Base-by-base conservation (phyloP, 2,329 filamentous ascomycete species). In the Monilinia polystroma region DNA sequence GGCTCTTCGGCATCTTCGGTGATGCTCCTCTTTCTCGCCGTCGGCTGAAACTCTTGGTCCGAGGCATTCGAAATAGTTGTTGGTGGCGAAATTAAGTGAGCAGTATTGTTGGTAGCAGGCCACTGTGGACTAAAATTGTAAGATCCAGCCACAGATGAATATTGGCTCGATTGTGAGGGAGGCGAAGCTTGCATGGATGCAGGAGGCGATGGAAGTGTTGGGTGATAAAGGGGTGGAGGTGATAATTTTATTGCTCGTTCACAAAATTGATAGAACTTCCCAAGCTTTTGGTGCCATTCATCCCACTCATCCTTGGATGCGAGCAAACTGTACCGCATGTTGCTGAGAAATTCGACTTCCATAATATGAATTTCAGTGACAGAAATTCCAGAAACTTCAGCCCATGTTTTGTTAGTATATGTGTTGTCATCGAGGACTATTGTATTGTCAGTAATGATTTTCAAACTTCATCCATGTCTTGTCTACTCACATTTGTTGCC, bases 381-480 rank as follows among this genome's bases (percentile, higher is more conserved):
- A 1, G 91, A 88, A 69, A 99, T 97, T 55, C 91, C 91, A 0
- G 95, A 98, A 14, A 99, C 95, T 74, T 99, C 95, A 2, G 94
- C 95, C 95, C 95, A 99, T 0, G 95, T 99, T 82, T 98, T 97
- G 81, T 99, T 99, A 49, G 95, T 98, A 79, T 99, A 99, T 0
- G 95, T 98, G 78, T 98, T 99, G 78, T 99, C 95, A 76, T 99
- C 95, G 73, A 99, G 81, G 77, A 98, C 89, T 92, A 69, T 2
- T 54, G 56, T 45, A 67, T 52, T 68, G 70, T 79, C 73, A 74
- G 70, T 51, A 60, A 60, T 68, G 49, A 35, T 47, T 32, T 32
- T 18, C 12, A 56, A 16, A 63, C n/a, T 35, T 45, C 11, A 23
- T 45, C 2, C 45, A 52, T 32, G 16, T 20, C 7, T 23, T 20